These are phyloP conservation scores for Saccharomycopsis selenospora DNA, from an alignment of 805 yeast genomes.

Conservation along the genomic window DNA sequence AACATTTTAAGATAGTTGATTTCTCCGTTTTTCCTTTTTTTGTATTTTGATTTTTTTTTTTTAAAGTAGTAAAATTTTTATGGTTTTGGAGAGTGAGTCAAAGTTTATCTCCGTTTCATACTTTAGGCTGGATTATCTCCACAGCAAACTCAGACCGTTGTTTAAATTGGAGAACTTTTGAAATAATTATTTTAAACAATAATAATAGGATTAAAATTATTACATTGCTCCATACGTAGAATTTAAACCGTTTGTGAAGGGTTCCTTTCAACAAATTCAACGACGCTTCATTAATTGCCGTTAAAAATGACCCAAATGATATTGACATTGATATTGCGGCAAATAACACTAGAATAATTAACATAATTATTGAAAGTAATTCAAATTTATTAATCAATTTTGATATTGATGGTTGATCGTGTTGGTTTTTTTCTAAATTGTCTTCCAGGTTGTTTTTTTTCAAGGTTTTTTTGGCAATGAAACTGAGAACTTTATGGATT, in stretches of 20 bases:
- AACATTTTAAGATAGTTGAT: too few relatives aligned
- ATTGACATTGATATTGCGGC: not conserved
- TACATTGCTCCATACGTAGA: slow-evolving; percentile 10
- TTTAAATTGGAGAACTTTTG: not conserved
- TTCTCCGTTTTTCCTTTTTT: not conserved
- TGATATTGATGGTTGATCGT: too few relatives aligned
- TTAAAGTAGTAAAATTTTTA: too few relatives aligned
- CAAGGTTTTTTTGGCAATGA: too few relatives aligned
- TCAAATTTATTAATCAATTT: not conserved
- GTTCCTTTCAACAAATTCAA: slow-evolving; percentile 5
- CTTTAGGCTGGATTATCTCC: slow-evolving; percentile 19
- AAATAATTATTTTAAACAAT: not conserved
- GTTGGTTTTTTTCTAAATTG: too few relatives aligned
- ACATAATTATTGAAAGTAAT: not conserved
- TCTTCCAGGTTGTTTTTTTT: too few relatives aligned
- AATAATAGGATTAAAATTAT: slow-evolving; percentile 4
- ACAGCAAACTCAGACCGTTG: slow-evolving; percentile 5
- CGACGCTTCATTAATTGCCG: slow-evolving; percentile 4
- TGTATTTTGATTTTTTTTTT: too few relatives aligned
- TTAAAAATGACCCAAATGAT: not conserved
- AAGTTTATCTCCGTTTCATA: slow-evolving; percentile 1
- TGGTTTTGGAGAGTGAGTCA: too few relatives aligned
- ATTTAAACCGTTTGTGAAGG: slow-evolving; percentile 4
- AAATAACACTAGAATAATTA: not conserved
- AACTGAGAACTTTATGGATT: too few relatives aligned